Evolutionary conservation across 148 eudicot genomes (phyloP), one percentile per base, ranked within the genome.

Genomic region (Euryodendron excelsum): DNA sequence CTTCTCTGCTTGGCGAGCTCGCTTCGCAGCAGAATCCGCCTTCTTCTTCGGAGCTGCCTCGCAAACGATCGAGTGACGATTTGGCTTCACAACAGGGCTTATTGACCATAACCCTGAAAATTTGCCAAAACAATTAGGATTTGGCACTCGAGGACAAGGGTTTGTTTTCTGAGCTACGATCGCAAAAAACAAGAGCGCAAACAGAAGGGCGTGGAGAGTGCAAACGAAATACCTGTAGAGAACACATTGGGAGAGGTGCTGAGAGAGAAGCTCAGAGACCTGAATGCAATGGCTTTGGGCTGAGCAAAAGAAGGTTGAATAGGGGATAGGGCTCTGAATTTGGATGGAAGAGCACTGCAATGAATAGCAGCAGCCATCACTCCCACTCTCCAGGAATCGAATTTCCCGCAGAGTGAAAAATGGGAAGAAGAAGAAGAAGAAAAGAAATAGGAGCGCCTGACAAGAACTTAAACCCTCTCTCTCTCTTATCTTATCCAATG

Each of bases 1-100:
- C 84, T 92, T 91, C 85, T 93, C 97, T 3, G 94, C 87, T 79
- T 95, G 99, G 23, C 97, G 92, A 75, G 88, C 85, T 84, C 99
- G 85, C 83, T 96, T 93, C 4, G 83, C 92, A 36, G 99, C 99
- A 8, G 94, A 90, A 79, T 96, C 94, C 39, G 98, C 81, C 80
- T 87, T 90, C 82, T 87, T 89, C 15, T 58, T 65, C 4, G 89
- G 77, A 63, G 88, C 86, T 15, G 86, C 97, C 87, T 90, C 94
- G 63, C 98, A 93, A 9, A 93, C 93, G 65, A 96, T 80, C 18
- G 83, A 83, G 21, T 69, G 79, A 33, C 88, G 79, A 50, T 23
- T 61, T 8, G 83, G 85, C 84, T 79, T 81, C 74, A 75, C 53
- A 31, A 86, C 66, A 23, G 85, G 86, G 62, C 82, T 78, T 71